Percentiles rank a stretch among this genome's conserved stretches.
phyloP scores from a whole-genome alignment of 2,329 filamentous ascomycete genomes.

The Aspergillus persii region DNA sequence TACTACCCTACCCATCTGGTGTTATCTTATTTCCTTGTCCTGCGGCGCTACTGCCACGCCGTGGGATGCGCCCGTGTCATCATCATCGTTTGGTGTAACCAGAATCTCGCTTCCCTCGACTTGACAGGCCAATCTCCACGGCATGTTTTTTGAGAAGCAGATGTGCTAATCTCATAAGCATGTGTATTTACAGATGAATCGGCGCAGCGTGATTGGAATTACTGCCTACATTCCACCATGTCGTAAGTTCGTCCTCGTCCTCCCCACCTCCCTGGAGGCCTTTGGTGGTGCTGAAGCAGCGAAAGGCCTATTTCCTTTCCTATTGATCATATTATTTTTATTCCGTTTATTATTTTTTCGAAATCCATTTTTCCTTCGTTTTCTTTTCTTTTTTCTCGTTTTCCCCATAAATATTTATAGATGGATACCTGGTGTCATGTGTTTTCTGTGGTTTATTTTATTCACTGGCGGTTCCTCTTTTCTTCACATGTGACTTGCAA shows the following conservation, averaged over 20 bases:
- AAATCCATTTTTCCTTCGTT: conserved; percentile 4
- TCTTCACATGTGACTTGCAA: conserved; percentile 7
- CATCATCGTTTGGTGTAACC: conserved; percentile 36
- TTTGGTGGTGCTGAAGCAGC: neutral
- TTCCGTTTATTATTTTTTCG: neutral
- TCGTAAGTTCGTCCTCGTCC: conserved; percentile 37
- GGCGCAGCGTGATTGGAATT: conserved; percentile 35
- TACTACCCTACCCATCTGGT: conserved; percentile 5
- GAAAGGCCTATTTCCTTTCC: neutral
- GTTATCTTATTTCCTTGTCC: conserved; percentile 18
- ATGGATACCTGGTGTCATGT: conserved; percentile 4
- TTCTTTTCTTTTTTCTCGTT: neutral
- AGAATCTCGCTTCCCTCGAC: conserved; percentile 27
- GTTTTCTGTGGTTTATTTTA: neutral
- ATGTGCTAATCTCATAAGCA: conserved; percentile 35
- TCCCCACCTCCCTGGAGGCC: conserved; percentile 4
- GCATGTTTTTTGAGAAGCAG: conserved; percentile 30
- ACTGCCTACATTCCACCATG: conserved; percentile 36
- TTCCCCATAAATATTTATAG: conserved; percentile 2
- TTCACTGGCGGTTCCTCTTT: neutral
- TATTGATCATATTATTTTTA: too few relatives aligned
- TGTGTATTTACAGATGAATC: conserved; percentile 42
- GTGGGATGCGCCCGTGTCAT: conserved; percentile 39
- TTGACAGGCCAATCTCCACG: conserved; percentile 29
- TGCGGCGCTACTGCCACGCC: conserved; percentile 29